phyloP scores from a whole-genome alignment of 805 yeast species.

The Tetrapisispora pingtungensis region DNA sequence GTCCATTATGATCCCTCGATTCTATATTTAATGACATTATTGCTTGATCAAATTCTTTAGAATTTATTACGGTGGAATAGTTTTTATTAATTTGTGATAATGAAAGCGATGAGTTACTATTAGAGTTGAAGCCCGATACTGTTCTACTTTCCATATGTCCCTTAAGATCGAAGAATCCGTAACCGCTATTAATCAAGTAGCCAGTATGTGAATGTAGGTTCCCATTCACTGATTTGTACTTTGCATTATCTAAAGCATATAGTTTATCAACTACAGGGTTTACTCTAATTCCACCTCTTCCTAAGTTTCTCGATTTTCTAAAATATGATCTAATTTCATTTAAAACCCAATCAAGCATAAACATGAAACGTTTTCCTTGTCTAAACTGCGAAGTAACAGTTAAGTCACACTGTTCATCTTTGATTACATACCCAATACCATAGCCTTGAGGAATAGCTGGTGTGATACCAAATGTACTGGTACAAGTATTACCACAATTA shows the following conservation, averaged over 20 bases:
- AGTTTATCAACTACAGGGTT: slow-evolving; percentile 23
- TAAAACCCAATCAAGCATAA: slow-evolving; percentile 61
- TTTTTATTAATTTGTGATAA: background rate
- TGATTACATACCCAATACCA: slow-evolving; percentile 87
- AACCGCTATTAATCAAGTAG: slow-evolving; percentile 9
- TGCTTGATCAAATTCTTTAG: background rate
- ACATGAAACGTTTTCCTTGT: slow-evolving; percentile 70
- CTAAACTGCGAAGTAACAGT: slow-evolving; percentile 80
- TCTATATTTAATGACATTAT: background rate
- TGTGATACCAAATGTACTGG: slow-evolving; percentile 78
- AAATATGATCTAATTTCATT: slow-evolving; percentile 45
- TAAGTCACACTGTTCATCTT: slow-evolving; percentile 68
- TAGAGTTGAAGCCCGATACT: slow-evolving; percentile 10
- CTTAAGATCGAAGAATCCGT: slow-evolving; percentile 22
- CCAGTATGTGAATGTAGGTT: background rate
- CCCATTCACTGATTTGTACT: slow-evolving; percentile 7
- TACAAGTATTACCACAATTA: slow-evolving; percentile 88
- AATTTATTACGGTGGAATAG: background rate
- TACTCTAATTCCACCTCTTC: slow-evolving; percentile 17
- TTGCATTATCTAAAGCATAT: slow-evolving; percentile 31
- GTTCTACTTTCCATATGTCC: slow-evolving; percentile 21
- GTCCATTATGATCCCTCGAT: slow-evolving; percentile 3
- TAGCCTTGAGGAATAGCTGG: slow-evolving; percentile 84
- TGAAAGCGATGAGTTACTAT: slow-evolving; percentile 4
- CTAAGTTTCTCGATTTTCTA: slow-evolving; percentile 14